Base-by-base conservation (phyloP, 2,329 filamentous ascomycete species). In the Epichloe uncinata region DNA sequence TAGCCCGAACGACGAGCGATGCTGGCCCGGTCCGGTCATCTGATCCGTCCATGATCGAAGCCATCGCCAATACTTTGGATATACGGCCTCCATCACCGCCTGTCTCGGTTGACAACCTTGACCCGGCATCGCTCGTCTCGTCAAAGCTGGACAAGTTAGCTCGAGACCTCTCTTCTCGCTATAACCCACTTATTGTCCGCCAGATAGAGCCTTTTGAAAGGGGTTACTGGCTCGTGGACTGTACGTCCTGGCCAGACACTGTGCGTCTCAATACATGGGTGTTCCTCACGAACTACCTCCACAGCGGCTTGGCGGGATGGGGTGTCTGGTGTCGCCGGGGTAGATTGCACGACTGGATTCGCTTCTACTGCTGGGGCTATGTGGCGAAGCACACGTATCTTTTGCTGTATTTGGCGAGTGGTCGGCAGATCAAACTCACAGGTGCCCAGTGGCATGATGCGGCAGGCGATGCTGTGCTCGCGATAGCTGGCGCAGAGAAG, bases 341-440 rank as follows among this genome's bases (percentile, higher is more conserved):
- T 22, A 63, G 57, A 5, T 67, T 65, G 38, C 64, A 60, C 11
- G 61, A 57, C 4, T 73, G 69, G 56, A 63, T 94, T 2, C 75
- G 80, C 35, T 63, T 91, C 1, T 93, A 85, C 61, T 87, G 86
- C 60, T 95, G 86, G 82, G 89, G 85, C 0, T 77, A 83, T 54
- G 69, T 87, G 0, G 78, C 79, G 0, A 75, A 79, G 49, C 83
- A 94, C 58, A 73, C 87, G 35, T 95, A 88, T 63, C 66, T 93
- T 3, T 63, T 90, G 38, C 65, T 95, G 0, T 91, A 85, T 61
- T 66, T 89, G 13, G 84, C 81, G 0, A 91, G 83, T 57, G 73
- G 78, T 50, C 73, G 83, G 34, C 73, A 73, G 53, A 65, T 90
- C 15, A 74, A 76, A 52, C 70, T 69, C 6, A 75, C 75, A 9